Evolutionary conservation across 768 basidiomycete genomes (phyloP), one percentile per base, ranked within the genome.

Genomic region (Kwoniella shandongensis): DNA sequence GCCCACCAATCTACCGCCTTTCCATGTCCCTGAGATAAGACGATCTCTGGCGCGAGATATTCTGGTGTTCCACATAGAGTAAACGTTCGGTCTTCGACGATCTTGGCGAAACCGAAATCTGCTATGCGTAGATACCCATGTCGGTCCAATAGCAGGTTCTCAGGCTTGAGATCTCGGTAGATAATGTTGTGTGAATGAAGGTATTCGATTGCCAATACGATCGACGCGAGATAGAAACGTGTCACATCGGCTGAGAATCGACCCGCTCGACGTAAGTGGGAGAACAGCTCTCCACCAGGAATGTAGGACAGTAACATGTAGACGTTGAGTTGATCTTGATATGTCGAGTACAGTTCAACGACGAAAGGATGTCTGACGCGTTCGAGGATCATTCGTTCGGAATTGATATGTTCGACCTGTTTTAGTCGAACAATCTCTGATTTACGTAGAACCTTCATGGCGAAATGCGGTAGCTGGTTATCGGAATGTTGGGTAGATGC

Each of bases 1-100:
- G 96, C 94, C 96, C 96, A 99, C 92, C 92, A 99, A 74, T 99
- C 94, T 5, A 92, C 93, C 8, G 93, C 92, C 76, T 96, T 94
- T 11, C 92, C 92, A 77, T 99, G 96, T 11, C 96, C 96, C 61
- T 94, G 92, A 5, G 90, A 91, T 70, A 94, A 88, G 56, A 99
- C 96, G 56, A 99, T 96, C 78, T 99, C 96, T 18, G 96, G 96
- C 2, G 96, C 94, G 35, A 99, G 85, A 74, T 99, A 98, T 78
- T 70, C 71, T 38, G 77, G 77, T 39, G 77, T 78, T n/a, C 77
- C 78, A 57, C 96, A 99, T 29, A 99, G 81, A 6, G 96, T 99
- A 86, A 89, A 98, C 5, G 96, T 98, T 76, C 93, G 88, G 75
- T 97, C 94, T 63, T 93, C 90, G 39, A 98, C 92, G 54, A 92